Base-by-base conservation (phyloP, 805 yeast species). In the Kazachstania psychrophila region DNA sequence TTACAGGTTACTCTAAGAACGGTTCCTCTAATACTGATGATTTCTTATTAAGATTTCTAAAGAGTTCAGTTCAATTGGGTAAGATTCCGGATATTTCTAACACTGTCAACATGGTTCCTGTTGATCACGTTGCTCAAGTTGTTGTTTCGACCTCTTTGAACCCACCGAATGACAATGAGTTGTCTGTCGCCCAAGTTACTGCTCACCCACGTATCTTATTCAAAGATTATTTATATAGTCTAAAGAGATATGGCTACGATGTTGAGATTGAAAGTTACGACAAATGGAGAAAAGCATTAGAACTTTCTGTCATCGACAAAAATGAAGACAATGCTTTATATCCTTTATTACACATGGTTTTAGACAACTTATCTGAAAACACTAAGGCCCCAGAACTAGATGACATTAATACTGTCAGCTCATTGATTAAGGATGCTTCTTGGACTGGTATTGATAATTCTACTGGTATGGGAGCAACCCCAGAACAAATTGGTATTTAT, bases 21-120 rank as follows among this genome's bases (percentile, higher is more conserved):
- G 99, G 99, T 47, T 78, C 94, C 16, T 76, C 94, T 35, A 92
- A 89, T 64, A 88, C 97, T 3, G 99, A 92, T 63, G 99, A 92
- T 62, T 92, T 89, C 79, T 67, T 92, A 53, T 67, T 89, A 45
- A 75, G 99, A 61, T 82, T 88, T 83, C 68, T 92, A 65, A 92
- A 92, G 68, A 97, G 99, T 23, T 79, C 94, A 61, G 78, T 79
- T 36, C 95, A 92, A 62, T 63, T 94, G 41, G 95, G 95, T 9
- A 66, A 69, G 34, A 80, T 74, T 49, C 98, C 99, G 23, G 82
- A 81, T 52, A 87, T 92, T 47, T 61, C 74, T 47, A 92, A 92
- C 67, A 74, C 78, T 32, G 94, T 89, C 26, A 92, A 92, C 62
- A 86, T 88, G 82, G 96, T 86, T 16, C 98, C 98, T 3, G 98